Evolutionary conservation across 352 stramenopile genomes (phyloP).

Genomic region (Blastocystis sp.): DNA sequence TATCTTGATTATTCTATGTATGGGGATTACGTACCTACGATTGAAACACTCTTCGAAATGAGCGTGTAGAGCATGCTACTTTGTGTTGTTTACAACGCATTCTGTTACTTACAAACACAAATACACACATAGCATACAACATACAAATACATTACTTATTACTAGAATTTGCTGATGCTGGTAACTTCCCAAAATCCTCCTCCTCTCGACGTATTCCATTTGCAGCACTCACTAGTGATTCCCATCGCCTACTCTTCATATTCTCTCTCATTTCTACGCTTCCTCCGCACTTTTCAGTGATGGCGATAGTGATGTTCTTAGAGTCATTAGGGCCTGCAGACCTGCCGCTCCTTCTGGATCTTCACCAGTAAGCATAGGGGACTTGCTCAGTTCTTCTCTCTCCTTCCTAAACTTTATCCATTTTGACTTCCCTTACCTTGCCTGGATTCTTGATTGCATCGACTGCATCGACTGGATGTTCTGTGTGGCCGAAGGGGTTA

Average conservation of each 20-base stretch:
- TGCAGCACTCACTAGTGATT: background rate
- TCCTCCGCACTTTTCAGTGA: background rate
- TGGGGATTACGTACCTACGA: background rate
- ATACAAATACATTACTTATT: background rate
- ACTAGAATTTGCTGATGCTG: background rate
- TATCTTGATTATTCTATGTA: slow-evolving; percentile 25
- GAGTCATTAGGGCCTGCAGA: slow-evolving; percentile 21
- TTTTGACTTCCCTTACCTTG: background rate
- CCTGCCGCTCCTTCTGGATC: slow-evolving; percentile 25
- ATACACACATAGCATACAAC: slow-evolving; percentile 14
- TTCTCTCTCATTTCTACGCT: background rate
- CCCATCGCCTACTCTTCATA: slow-evolving; percentile 21
- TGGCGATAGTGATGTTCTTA: slow-evolving; percentile 32
- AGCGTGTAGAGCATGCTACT: background rate
- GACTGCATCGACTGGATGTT: no score
- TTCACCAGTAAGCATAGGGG: slow-evolving; percentile 33
- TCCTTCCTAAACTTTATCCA: background rate
- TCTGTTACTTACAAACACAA: slow-evolving; percentile 50
- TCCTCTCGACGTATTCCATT: background rate
- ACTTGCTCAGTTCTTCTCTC: background rate
- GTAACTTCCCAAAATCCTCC: background rate
- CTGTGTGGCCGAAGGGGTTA: background rate
- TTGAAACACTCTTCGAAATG: background rate
- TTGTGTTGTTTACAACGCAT: slow-evolving; percentile 25
- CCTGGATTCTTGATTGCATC: no score